Base-by-base conservation (phyloP, 257 asterid species). In the Fraxinus quadrangulata region DNA sequence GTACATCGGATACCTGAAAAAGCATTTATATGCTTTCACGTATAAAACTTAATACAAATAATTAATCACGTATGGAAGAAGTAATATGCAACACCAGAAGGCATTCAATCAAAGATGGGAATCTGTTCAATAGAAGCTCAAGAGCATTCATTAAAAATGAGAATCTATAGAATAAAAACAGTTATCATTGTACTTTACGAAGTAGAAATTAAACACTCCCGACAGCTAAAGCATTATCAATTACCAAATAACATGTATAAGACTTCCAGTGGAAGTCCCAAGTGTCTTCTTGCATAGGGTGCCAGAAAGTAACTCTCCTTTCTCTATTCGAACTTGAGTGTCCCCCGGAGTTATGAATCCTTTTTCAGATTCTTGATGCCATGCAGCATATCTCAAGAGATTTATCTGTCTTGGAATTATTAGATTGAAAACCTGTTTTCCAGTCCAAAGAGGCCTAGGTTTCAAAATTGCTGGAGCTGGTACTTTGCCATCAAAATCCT, bases 401-500 rank as follows among this genome's bases (percentile, higher is more conserved):
- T 96, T 96, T 40, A 96, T 93, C 86, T 93, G 97, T 75, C 89
- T 96, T 54, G 99, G 99, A 79, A 96, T 96, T 78, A 96, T 96
- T 23, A 96, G 87, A 81, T 93, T 96, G 76, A 96, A 96, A 12
- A 96, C 98, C 88, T 96, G 99, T 68, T 96, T 96, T 72, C 99
- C 99, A 6, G 99, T 96, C 99, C 99, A 96, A 45, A 96, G 93
- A 74, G 99, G 99, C 84, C 92, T 92, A 37, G 99, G 99, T 79
- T 96, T 96, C 86, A 96, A 84, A 79, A 96, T 92, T 33, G 94
- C 93, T 69, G 99, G 99, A 74, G 98, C 98, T 12, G 99, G 99
- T 51, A 96, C 89, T 88, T 93, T 96, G 81, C 98, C 99, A 77
- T 96, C 99, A 79, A 96, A 96, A 90, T 96, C 99, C 83, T 93